phyloP scores from a whole-genome alignment of 441 rosid genomes.

The Geranium incanum region DNA sequence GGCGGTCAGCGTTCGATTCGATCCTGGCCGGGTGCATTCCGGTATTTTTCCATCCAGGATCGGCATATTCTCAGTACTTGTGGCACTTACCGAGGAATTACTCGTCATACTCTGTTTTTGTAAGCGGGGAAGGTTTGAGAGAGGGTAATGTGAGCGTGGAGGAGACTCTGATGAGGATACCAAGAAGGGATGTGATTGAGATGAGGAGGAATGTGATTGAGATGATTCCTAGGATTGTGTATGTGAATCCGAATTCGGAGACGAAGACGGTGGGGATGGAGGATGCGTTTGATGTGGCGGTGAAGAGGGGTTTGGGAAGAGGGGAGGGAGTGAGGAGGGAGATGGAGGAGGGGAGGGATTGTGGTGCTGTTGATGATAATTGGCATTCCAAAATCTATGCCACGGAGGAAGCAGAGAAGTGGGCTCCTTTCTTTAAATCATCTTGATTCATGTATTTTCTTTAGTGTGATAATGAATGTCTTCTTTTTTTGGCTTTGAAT shows the following conservation, averaged over 20 bases:
- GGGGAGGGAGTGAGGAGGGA: constrained; percentile 33
- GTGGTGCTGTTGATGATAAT: constrained; percentile 27
- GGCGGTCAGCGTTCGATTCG: constrained; percentile 74
- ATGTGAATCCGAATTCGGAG: constrained; percentile 51
- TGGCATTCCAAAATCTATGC: too few species aligned
- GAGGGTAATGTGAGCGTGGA: constrained; percentile 46
- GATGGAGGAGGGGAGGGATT: constrained; percentile 29
- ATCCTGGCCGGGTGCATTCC: constrained; percentile 35
- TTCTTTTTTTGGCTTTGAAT: too few species aligned
- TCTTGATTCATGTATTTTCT: too few species aligned
- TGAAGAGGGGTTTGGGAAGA: constrained; percentile 56
- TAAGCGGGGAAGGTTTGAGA: constrained; percentile 39
- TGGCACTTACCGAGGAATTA: constrained; percentile 75
- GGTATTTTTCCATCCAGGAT: constrained; percentile 82
- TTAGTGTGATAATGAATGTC: too few species aligned
- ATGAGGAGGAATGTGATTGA: constrained; percentile 59
- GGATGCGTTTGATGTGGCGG: constrained; percentile 67
- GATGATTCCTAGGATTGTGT: constrained; percentile 53
- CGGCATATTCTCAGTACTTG: constrained; percentile 66
- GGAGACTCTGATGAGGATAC: constrained; percentile 35
- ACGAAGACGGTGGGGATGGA: constrained; percentile 32
- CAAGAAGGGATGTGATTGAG: constrained; percentile 25
- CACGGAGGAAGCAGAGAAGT: too few species aligned
- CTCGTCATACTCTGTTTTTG: constrained; percentile 50
- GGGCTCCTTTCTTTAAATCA: too few species aligned